Evolutionary conservation across 2,329 filamentous ascomycete genomes (phyloP).

Genomic region (Alternaria tenuissima): DNA sequence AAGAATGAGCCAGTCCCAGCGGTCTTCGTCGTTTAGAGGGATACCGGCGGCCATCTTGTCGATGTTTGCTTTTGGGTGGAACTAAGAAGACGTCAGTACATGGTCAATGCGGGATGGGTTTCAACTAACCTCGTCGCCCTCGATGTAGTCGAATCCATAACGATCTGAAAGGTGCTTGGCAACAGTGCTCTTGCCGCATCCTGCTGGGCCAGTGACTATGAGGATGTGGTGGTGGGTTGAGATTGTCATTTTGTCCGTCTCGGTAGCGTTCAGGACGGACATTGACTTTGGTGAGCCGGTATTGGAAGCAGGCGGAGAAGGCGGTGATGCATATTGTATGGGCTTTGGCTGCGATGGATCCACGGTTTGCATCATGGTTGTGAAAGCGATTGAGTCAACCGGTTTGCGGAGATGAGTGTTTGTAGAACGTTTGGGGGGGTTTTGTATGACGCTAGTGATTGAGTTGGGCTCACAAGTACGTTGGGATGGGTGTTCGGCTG

Average conservation of each 20-base stretch:
- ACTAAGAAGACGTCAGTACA: constrained; percentile 43
- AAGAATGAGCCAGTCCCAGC: constrained; percentile 90
- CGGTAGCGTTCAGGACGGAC: constrained; percentile 22
- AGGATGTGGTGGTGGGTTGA: constrained; percentile 58
- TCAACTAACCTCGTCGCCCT: constrained; percentile 59
- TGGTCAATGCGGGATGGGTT: background rate
- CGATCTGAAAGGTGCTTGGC: constrained; percentile 56
- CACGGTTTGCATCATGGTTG: constrained; percentile 48
- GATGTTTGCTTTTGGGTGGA: constrained; percentile 60
- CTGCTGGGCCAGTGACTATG: constrained; percentile 62
- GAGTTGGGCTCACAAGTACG: constrained; percentile 20
- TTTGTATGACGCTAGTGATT: constrained; percentile 13
- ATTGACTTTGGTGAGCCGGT: constrained; percentile 35
- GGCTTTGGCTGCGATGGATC: constrained; percentile 39
- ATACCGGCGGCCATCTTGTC: constrained; percentile 89
- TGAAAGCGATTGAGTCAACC: constrained; percentile 6
- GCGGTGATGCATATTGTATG: constrained; percentile 41
- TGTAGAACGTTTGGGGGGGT: constrained; percentile 1
- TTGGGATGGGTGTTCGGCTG: constrained; percentile 20
- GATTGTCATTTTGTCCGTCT: constrained; percentile 36
- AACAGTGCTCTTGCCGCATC: constrained; percentile 63
- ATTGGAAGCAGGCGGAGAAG: constrained; percentile 42
- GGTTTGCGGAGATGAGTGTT: constrained; percentile 1
- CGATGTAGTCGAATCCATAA: constrained; percentile 58
- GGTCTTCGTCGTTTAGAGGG: constrained; percentile 89